Evolutionary conservation across 768 basidiomycete species (phyloP).

Genomic region (Auricularia sp.): DNA sequence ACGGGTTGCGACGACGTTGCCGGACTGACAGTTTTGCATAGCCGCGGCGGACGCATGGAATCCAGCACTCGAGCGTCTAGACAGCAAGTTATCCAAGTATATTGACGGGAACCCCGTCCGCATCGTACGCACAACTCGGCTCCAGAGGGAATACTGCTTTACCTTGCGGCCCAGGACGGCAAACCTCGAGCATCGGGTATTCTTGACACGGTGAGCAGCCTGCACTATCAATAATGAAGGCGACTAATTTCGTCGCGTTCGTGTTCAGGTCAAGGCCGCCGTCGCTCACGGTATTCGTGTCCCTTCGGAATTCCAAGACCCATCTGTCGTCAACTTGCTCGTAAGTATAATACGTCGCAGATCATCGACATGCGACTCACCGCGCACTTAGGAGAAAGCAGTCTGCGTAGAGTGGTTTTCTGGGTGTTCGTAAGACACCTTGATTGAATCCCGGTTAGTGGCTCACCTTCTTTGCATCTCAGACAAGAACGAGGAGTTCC

Average conservation of each 20-base stretch:
- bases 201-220: constrained; percentile 48
- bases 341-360: constrained; percentile 24
- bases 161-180: constrained; percentile 35
- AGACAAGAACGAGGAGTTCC: constrained; percentile 70
- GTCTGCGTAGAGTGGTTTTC: constrained; percentile 74
- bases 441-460: not conserved
- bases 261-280: constrained; percentile 49
- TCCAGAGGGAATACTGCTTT: not conserved
- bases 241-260: not conserved
- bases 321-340: constrained; percentile 45
- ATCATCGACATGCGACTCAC: not conserved
- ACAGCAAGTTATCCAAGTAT: constrained; percentile 59
- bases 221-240: no score
- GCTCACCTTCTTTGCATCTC: constrained; percentile 2
- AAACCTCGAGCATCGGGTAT: constrained; percentile 67
- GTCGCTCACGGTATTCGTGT: constrained; percentile 61
- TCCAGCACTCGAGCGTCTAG: constrained; percentile 47
- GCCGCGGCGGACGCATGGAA: constrained; percentile 62
- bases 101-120: constrained; percentile 58
- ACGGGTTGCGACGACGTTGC: not conserved
- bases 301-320: constrained; percentile 64
- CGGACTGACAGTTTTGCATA: constrained; percentile 15
- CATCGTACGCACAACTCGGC: constrained; percentile 23
- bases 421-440: constrained; percentile 24
- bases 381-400: constrained; percentile 46